These are phyloP conservation scores for Alternaria arbusti DNA, from an alignment of 2,329 filamentous ascomycete genomes.

Conservation along the genomic window DNA sequence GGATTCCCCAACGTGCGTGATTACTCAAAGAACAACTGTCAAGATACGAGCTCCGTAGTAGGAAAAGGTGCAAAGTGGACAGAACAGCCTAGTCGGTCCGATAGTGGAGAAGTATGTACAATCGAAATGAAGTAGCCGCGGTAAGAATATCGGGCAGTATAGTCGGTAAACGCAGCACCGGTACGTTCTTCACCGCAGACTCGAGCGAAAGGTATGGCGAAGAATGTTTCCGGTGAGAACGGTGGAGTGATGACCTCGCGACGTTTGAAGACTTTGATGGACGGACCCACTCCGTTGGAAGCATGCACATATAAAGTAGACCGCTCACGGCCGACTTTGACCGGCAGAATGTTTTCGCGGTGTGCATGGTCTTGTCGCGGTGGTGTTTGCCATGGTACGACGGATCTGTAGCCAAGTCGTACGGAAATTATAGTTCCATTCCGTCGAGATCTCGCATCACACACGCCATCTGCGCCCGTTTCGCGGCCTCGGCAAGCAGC, in stretches of 20 bases:
- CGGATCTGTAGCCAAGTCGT: not conserved
- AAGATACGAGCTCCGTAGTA: not conserved
- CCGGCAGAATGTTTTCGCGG: slow-evolving; percentile 9
- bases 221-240: slow-evolving; percentile 1
- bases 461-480: slow-evolving; percentile 88
- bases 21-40: not conserved
- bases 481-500: slow-evolving; percentile 89
- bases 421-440: slow-evolving; percentile 59
- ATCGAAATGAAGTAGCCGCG: slow-evolving; percentile 5
- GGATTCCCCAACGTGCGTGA: not conserved
- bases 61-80: not conserved
- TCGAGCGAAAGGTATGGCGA: not conserved
- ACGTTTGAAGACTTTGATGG: slow-evolving; percentile 12
- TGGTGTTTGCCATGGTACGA: not conserved
- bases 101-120: slow-evolving; percentile 17
- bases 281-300: slow-evolving; percentile 23
- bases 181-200: not conserved
- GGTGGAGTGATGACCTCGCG: slow-evolving; percentile 12
- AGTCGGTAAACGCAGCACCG: not conserved
- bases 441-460: slow-evolving; percentile 86
- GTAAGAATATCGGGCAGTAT: not conserved
- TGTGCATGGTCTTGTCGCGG: not conserved
- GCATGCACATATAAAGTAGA: slow-evolving; percentile 14
- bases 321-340: slow-evolving; percentile 24
- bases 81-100: slow-evolving; percentile 6